Conservation (phyloP, 2,329 filamentous ascomycete species). For the Penicillium sp. region DNA sequence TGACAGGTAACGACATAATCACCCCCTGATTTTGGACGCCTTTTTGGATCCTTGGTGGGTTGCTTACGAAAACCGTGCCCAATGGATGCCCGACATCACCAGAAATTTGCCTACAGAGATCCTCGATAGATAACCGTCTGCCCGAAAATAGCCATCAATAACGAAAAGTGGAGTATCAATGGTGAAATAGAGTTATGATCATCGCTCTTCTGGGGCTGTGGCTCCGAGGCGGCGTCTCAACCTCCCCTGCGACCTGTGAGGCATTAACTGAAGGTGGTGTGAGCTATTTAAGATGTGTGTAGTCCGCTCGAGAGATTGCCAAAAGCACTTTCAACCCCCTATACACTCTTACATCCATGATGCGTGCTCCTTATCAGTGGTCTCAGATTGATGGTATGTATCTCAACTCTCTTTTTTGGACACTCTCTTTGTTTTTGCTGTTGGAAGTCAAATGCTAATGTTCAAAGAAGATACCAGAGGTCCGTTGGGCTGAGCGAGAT, state of each 20-base stretch:
- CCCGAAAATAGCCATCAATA: background rate
- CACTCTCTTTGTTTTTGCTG: background rate
- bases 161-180: background rate
- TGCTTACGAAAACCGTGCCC: slow-evolving; percentile 12
- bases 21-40: slow-evolving; percentile 11
- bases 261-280: background rate
- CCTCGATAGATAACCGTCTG: slow-evolving; percentile 1
- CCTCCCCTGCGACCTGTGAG: background rate
- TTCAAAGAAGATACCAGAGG: background rate
- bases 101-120: slow-evolving; percentile 9
- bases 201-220: background rate
- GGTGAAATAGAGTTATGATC: slow-evolving; percentile 5
- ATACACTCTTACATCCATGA: background rate
- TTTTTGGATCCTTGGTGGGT: background rate
- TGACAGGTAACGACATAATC: slow-evolving; percentile 3
- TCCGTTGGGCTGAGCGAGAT: slow-evolving; percentile 1
- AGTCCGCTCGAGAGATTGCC: background rate
- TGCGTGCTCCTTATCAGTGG: background rate
- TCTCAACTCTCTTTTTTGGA: background rate
- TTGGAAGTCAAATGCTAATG: background rate
- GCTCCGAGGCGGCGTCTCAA: background rate
- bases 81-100: slow-evolving; percentile 20
- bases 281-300: background rate
- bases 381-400: slow-evolving; percentile 1
- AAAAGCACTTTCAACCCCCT: background rate